Percentiles rank a stretch among this genome's conserved stretches.
These are phyloP conservation scores for Trametes villosa DNA, from an alignment of 768 basidiomycete genomes.

Conservation along the genomic window DNA sequence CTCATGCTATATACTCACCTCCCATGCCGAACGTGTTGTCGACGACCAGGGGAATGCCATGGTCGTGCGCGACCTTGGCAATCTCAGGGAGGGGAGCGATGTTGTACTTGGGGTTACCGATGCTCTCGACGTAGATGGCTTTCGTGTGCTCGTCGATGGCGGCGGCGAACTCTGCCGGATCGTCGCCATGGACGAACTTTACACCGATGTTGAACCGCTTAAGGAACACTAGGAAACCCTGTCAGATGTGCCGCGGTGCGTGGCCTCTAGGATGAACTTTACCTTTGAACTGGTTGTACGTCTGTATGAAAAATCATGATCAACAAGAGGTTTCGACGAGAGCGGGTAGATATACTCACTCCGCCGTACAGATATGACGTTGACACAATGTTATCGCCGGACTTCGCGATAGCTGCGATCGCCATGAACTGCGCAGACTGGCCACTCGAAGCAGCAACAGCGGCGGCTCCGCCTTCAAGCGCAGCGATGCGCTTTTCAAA, in stretches of 20 bases:
- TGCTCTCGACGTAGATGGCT: conserved; percentile 74
- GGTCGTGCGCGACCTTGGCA: conserved; percentile 73
- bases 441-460: conserved; percentile 74
- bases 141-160: conserved; percentile 82
- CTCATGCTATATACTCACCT: conserved; percentile 33
- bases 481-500: conserved; percentile 82
- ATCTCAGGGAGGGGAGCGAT: conserved; percentile 70
- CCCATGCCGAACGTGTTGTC: conserved; percentile 83
- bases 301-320: conserved; percentile 34
- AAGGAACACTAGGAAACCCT: conserved; percentile 59
- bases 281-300: conserved; percentile 78
- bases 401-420: conserved; percentile 58
- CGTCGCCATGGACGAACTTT: conserved; percentile 62
- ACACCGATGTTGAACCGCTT: conserved; percentile 69
- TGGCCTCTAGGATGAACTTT: not conserved
- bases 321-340: not conserved
- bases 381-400: conserved; percentile 81
- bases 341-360: conserved; percentile 41
- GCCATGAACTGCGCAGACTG: conserved; percentile 81
- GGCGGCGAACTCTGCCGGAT: conserved; percentile 60
- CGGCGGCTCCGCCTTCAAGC: conserved; percentile 79
- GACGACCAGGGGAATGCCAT: conserved; percentile 77
- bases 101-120: conserved; percentile 79
- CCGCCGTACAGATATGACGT: conserved; percentile 75
- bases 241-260: no score